Evolutionary conservation across 768 basidiomycete species (phyloP), one percentile per base, ranked within the genome.

Genomic region (Trametes punicea): DNA sequence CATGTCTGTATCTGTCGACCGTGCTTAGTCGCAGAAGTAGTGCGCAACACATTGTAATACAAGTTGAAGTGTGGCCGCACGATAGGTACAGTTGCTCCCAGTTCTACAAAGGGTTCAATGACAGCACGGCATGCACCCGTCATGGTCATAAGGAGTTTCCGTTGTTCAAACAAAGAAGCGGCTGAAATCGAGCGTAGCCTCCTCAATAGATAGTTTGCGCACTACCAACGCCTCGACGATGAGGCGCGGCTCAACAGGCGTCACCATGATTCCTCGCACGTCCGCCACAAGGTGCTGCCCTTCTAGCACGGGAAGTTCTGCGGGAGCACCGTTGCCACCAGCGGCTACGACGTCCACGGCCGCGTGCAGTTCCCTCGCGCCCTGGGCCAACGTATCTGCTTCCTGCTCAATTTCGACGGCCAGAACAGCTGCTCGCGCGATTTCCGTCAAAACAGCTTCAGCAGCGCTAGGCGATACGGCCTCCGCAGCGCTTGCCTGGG

Each of bases 151-250:
- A 13, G 15, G 15, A 44, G 42, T 9, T 10, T 36, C 13, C 21
- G 11, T 25, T n/a, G 15, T 57, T 62, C 53, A 65, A 6, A 57
- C 47, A 21, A 66, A 46, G 49, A 69, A 62, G 11, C 63, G 60
- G 18, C 64, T 81, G 66, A 92, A 90, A 65, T 91, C 88, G 51
- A 91, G 67, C 67, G 84, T 92, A 16, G 76, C 86, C 66, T 92
- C 90, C 54, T 88, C 87, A 2, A 85, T 64, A 16, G 85, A 83
- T 72, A 91, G 74, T 69, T 92, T 89, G 42, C 88, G 78, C 18
- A 91, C 83, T 2, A 93, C 84, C 27, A 93, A 75, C 2, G 82
- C 90, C 67, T 93, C 90, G 9, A 91, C 88, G 44, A 92, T 91
- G 4, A 86, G 73, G n/a, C 87, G 74, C 29, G 80, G 77, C 46